Base-by-base conservation (phyloP, 2,329 filamentous ascomycete genomes). In the Diaporthe sp. region DNA sequence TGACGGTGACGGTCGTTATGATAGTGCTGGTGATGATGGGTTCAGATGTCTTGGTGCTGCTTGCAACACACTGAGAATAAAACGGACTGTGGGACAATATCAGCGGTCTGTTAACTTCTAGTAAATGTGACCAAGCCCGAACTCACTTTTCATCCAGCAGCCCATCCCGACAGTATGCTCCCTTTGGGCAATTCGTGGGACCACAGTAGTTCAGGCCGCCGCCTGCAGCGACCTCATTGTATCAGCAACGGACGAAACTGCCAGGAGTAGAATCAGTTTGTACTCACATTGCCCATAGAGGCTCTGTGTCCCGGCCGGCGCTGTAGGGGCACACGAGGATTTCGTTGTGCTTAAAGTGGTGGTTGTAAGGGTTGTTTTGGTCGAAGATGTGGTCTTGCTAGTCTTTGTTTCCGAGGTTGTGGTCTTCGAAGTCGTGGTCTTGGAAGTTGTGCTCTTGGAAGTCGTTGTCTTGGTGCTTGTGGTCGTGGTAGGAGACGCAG, bases 51-150 rank as follows among this genome's bases (percentile, higher is more conserved):
- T 37, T 67, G 28, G 44, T 68, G 63, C 31, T 68, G 44, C 47
- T 68, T 51, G 63, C 63, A 22, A 68, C 63, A 53, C 63, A 68
- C 22, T 68, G 63, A 39, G 63, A 51, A 31, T 53, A 68, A 22
- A 53, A 68, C 0, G 63, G 63, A 37, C 63, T 68, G 20, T 12
- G n/a, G 15, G 6, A 15, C 10, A 39, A 5, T 0, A 12, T 68
- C 12, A 51, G 44, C 6, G 2, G 34, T 4, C 1, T 37, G 22
- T 53, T 53, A 13, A 25, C 3, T 53, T 25, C 3, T 1, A 10
- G 3, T 3, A 20, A 51, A 17, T 5, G 13, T 28, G 44, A 37
- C 5, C 8, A 9, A 2, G 5, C 12, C 22, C 2, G 5, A 3
- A 53, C 63, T 51, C 10, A 68, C 63, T 68, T 68, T 12, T 68